Evolutionary conservation across 768 basidiomycete species (phyloP).

Genomic region (Paxillus involutus): DNA sequence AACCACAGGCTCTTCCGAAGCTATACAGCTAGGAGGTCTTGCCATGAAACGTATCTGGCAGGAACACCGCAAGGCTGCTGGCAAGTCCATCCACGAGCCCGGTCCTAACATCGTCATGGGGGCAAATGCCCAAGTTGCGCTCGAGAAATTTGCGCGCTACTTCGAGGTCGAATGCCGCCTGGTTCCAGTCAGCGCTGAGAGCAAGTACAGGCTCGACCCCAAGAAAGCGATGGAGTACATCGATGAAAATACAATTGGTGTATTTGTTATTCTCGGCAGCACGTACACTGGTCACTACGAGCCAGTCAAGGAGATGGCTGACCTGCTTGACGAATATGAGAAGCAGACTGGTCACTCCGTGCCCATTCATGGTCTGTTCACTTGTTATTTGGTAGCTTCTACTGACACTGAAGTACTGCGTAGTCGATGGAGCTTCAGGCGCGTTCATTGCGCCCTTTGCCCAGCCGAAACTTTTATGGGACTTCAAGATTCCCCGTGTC

Average conservation of each 20-base stretch:
- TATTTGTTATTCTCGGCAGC: slow-evolving; percentile 62
- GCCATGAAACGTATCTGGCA: slow-evolving; percentile 76
- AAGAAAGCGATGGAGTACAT: slow-evolving; percentile 62
- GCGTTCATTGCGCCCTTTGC: slow-evolving; percentile 66
- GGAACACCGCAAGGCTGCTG: slow-evolving; percentile 59
- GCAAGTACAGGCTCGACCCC: slow-evolving; percentile 76
- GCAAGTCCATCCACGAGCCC: slow-evolving; percentile 65
- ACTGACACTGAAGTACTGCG: neutral
- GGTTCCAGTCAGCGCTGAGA: slow-evolving; percentile 64
- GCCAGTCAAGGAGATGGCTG: slow-evolving; percentile 82
- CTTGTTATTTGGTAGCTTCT: slow-evolving; percentile 23
- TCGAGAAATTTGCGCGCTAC: slow-evolving; percentile 70
- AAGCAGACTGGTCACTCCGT: slow-evolving; percentile 40
- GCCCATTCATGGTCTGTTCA: slow-evolving; percentile 38
- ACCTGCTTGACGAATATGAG: slow-evolving; percentile 63
- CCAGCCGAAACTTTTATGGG: slow-evolving; percentile 53
- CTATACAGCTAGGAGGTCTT: slow-evolving; percentile 70
- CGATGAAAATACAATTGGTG: slow-evolving; percentile 72
- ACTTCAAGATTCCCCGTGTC: slow-evolving; percentile 59
- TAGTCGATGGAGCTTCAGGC: slow-evolving; percentile 60
- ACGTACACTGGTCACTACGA: slow-evolving; percentile 66
- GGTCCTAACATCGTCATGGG: slow-evolving; percentile 68
- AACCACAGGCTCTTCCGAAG: slow-evolving; percentile 70
- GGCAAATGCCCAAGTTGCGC: slow-evolving; percentile 67
- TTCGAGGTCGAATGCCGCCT: slow-evolving; percentile 66